phyloP scores from a whole-genome alignment of 352 stramenopile species.

The Phytopythium cucurbitacearum region DNA sequence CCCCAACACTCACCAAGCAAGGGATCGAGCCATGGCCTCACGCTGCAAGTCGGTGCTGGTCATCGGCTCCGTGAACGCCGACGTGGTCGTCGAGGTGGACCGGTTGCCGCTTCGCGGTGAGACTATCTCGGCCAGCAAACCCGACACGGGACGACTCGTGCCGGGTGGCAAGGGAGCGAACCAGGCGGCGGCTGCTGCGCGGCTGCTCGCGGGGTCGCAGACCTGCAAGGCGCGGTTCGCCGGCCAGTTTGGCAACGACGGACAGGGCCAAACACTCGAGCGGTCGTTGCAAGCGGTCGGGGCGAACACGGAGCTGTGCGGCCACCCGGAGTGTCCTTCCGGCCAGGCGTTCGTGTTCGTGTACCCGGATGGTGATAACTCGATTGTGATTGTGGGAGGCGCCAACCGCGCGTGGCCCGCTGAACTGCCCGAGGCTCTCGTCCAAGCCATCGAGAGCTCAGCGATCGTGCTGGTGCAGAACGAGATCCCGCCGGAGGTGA shows the following conservation, averaged over 20 bases:
- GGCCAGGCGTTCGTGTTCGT: conserved; percentile 83
- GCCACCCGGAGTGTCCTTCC: conserved; percentile 34
- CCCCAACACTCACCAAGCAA: background rate
- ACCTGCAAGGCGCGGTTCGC: conserved; percentile 33
- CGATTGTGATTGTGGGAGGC: conserved; percentile 79
- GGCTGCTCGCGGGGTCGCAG: conserved; percentile 23
- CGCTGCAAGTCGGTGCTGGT: conserved; percentile 33
- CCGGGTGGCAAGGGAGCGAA: conserved; percentile 79
- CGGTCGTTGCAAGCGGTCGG: conserved; percentile 19
- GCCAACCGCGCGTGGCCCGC: conserved; percentile 65
- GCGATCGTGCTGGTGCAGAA: conserved; percentile 69
- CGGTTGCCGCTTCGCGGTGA: conserved; percentile 65
- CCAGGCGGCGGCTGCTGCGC: conserved; percentile 58
- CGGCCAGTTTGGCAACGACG: conserved; percentile 74
- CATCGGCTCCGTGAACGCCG: conserved; percentile 81
- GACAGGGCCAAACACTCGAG: conserved; percentile 44
- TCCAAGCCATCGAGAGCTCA: conserved; percentile 41
- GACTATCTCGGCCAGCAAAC: conserved; percentile 47
- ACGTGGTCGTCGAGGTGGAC: conserved; percentile 74
- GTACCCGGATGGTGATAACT: conserved; percentile 79
- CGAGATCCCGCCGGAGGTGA: conserved; percentile 61
- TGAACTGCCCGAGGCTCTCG: conserved; percentile 24
- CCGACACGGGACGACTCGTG: conserved; percentile 60
- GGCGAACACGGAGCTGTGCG: conserved; percentile 38
- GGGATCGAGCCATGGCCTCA: conserved; percentile 15